A percentile compares a stretch with the other conserved stretches of the same genome.
These are phyloP conservation scores for Mortierella sp. DNA, from an alignment of 371 early-diverging fungal genomes.

Conservation along the genomic window DNA sequence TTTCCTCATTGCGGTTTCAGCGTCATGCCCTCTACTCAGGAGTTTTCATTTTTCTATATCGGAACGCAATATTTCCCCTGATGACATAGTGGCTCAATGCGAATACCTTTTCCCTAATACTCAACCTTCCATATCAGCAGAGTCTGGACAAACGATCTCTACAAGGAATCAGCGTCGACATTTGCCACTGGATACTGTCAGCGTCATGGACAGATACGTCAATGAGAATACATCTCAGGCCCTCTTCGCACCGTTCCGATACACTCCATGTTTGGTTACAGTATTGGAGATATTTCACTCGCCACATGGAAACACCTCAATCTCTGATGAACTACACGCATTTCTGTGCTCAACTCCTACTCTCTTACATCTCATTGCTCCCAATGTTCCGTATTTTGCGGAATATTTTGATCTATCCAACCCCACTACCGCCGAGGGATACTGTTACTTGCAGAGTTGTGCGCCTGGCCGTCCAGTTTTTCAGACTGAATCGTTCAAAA, in stretches of 20 bases:
- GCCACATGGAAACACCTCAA: too few relatives aligned
- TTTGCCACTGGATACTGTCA: not conserved
- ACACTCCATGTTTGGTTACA: not conserved
- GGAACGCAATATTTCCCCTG: too few relatives aligned
- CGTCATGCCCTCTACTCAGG: too few relatives aligned
- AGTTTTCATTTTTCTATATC: too few relatives aligned
- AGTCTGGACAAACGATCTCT: too few relatives aligned
- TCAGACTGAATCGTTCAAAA: not conserved
- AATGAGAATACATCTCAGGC: not conserved
- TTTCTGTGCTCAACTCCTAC: slow-evolving; percentile 16
- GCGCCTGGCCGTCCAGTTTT: not conserved
- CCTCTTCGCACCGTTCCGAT: not conserved
- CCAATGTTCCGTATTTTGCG: slow-evolving; percentile 7
- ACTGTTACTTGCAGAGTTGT: not conserved
- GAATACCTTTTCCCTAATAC: too few relatives aligned
- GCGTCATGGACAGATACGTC: not conserved
- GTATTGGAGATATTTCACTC: slow-evolving; percentile 11
- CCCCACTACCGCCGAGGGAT: not conserved
- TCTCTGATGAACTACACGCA: slow-evolving; percentile 17
- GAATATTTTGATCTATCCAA: slow-evolving; percentile 23
- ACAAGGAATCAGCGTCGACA: too few relatives aligned
- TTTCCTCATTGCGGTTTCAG: too few relatives aligned
- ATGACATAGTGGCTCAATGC: too few relatives aligned
- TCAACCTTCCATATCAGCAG: too few relatives aligned
- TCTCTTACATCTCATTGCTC: slow-evolving; percentile 16